Conservation (phyloP, 176 grass and related monocot genomes). For the Eragrostis nindensis region DNA sequence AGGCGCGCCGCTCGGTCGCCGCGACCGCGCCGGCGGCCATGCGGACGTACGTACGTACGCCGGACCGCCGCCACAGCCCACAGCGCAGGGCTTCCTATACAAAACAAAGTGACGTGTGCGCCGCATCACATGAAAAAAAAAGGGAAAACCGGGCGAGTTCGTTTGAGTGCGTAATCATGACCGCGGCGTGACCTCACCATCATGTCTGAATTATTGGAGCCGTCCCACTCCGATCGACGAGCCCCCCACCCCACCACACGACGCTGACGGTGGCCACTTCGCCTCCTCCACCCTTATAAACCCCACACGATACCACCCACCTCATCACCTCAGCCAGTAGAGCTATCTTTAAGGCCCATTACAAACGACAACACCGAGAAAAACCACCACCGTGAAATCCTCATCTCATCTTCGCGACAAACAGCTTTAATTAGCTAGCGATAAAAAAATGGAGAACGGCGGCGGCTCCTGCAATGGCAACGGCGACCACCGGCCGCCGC, state of each 20-base stretch:
- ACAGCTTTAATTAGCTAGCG: too few relatives aligned
- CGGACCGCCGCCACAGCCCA: too few relatives aligned
- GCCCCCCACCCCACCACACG: not conserved
- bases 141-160: too few relatives aligned
- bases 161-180: slow-evolving; percentile 31
- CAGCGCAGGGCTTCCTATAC: too few relatives aligned
- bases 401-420: not conserved
- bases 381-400: not conserved
- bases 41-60: too few relatives aligned
- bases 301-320: not conserved
- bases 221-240: not conserved
- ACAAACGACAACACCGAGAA: not conserved
- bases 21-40: too few relatives aligned
- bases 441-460: slow-evolving; percentile 14
- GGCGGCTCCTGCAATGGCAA: not conserved
- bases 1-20: too few relatives aligned
- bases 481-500: slow-evolving; percentile 18
- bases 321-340: not conserved
- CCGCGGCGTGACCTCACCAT: slow-evolving; percentile 8
- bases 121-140: too few relatives aligned
- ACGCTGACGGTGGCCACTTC: not conserved
- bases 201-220: slow-evolving; percentile 34
- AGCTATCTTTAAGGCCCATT: too few relatives aligned
- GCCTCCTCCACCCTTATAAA: not conserved
- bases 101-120: too few relatives aligned